phyloP scores from a whole-genome alignment of 164 flowering plant species.

The Umbellularia californica region DNA sequence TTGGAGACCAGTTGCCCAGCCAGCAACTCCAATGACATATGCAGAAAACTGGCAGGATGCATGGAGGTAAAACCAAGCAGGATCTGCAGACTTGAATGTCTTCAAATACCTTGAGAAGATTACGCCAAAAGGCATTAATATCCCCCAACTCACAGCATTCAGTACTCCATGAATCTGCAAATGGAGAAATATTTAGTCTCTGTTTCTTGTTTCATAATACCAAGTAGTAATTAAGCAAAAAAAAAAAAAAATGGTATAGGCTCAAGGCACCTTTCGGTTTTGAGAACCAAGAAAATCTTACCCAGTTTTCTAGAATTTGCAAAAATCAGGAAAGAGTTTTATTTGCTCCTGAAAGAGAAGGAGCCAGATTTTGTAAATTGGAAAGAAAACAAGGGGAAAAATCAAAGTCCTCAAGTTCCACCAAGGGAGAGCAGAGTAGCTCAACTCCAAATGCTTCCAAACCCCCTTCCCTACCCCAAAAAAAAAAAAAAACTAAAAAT shows the following conservation, averaged over 20 bases:
- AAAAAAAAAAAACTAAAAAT: too few relatives aligned
- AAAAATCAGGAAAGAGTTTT: not conserved
- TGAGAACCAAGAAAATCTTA: not conserved
- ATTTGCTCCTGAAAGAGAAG: not conserved
- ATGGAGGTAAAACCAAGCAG: conserved; percentile 88
- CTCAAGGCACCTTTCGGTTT: not conserved
- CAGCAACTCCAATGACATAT: conserved; percentile 75
- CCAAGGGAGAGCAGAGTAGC: not conserved
- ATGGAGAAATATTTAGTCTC: not conserved
- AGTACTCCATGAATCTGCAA: conserved; percentile 77
- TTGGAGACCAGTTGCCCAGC: conserved; percentile 77
- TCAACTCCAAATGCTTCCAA: not conserved
- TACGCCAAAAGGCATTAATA: conserved; percentile 62
- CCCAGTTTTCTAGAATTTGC: not conserved
- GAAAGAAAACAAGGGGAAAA: not conserved
- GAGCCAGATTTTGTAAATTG: not conserved
- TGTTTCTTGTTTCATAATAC: not conserved
- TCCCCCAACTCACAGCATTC: conserved; percentile 81
- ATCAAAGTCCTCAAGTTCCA: not conserved
- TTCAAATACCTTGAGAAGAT: conserved; percentile 64
- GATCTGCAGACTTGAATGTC: conserved; percentile 54
- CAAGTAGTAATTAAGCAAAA: not conserved
- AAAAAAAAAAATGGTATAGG: not conserved
- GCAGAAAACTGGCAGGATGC: conserved; percentile 57
- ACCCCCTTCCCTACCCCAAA: not conserved